These are phyloP conservation scores for Suhomyces terraborum DNA, from an alignment of 1,139 yeast genomes.

Conservation along the genomic window DNA sequence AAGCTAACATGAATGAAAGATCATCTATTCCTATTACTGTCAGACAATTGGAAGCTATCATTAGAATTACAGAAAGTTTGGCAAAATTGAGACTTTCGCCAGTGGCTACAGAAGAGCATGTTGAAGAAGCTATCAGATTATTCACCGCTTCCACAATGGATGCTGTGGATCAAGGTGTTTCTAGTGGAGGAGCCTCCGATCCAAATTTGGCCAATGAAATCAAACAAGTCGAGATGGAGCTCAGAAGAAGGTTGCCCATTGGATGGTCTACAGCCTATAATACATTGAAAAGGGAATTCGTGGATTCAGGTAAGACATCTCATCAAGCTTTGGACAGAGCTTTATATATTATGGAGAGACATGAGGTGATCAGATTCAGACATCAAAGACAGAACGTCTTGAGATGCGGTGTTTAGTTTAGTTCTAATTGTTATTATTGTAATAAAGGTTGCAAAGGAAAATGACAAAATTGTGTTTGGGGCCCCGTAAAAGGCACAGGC, in stretches of 20 bases:
- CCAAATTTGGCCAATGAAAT: conserved; percentile 68
- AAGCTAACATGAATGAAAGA: conserved; percentile 79
- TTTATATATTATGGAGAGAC: conserved; percentile 75
- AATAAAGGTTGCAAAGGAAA: conserved; percentile 2
- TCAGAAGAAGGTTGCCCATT: conserved; percentile 88
- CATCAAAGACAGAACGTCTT: conserved; percentile 86
- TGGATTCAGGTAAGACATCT: conserved; percentile 65
- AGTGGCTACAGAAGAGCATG: conserved; percentile 85
- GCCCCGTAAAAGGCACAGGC: no score
- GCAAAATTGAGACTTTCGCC: conserved; percentile 87
- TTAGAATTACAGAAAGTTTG: conserved; percentile 91
- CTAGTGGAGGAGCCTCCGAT: conserved; percentile 46
- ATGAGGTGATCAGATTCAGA: conserved; percentile 83
- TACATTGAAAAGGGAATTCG: conserved; percentile 83
- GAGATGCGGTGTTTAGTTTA: conserved; percentile 66
- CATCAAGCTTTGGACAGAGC: conserved; percentile 84
- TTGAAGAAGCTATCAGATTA: conserved; percentile 90
- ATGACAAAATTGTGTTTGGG: not conserved
- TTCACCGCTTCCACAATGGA: conserved; percentile 98
- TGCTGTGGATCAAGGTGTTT: conserved; percentile 86
- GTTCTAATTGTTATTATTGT: conserved; percentile 15
- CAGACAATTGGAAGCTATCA: conserved; percentile 96
- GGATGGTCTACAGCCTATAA: conserved; percentile 95
- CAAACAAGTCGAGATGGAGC: conserved; percentile 75
- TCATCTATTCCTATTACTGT: conserved; percentile 96